Evolutionary conservation across 768 basidiomycete species (phyloP).

Genomic region (Coprinopsis cinerea): DNA sequence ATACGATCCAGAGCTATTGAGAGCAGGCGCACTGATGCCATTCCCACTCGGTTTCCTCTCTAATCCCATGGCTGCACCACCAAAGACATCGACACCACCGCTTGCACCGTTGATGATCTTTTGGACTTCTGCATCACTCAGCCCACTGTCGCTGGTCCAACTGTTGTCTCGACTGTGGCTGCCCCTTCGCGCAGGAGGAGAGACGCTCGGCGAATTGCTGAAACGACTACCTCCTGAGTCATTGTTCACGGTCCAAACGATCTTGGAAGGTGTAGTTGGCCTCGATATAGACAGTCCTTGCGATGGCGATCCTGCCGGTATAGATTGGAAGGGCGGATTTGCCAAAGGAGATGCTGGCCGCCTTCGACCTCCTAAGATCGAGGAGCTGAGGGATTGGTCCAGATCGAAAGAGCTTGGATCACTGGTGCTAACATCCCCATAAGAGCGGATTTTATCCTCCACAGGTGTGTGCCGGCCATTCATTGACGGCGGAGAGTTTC

Average conservation of each 20-base stretch:
- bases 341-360: slow-evolving; percentile 73
- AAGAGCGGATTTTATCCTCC: slow-evolving; percentile 26
- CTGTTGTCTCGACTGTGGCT: slow-evolving; percentile 57
- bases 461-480: slow-evolving; percentile 68
- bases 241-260: slow-evolving; percentile 53
- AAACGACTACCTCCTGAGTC: neutral
- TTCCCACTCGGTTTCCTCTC: neutral
- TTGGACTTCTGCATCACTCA: slow-evolving; percentile 26
- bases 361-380: slow-evolving; percentile 44
- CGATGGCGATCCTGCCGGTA: neutral
- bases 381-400: slow-evolving; percentile 45
- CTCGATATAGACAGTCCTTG: slow-evolving; percentile 33
- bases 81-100: slow-evolving; percentile 7
- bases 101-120: slow-evolving; percentile 22
- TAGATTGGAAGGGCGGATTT: slow-evolving; percentile 15
- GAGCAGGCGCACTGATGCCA: neutral
- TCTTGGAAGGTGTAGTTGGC: slow-evolving; percentile 64
- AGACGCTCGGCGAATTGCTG: neutral
- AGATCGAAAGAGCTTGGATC: slow-evolving; percentile 23
- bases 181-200: slow-evolving; percentile 8
- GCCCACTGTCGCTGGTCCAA: slow-evolving; percentile 38
- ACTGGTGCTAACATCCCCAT: slow-evolving; percentile 24
- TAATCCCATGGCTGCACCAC: neutral
- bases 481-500: slow-evolving; percentile 17
- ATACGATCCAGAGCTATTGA: slow-evolving; percentile 2